These are phyloP conservation scores for Adansonia grandidieri DNA, from an alignment of 441 rosid species.

Conservation along the genomic window DNA sequence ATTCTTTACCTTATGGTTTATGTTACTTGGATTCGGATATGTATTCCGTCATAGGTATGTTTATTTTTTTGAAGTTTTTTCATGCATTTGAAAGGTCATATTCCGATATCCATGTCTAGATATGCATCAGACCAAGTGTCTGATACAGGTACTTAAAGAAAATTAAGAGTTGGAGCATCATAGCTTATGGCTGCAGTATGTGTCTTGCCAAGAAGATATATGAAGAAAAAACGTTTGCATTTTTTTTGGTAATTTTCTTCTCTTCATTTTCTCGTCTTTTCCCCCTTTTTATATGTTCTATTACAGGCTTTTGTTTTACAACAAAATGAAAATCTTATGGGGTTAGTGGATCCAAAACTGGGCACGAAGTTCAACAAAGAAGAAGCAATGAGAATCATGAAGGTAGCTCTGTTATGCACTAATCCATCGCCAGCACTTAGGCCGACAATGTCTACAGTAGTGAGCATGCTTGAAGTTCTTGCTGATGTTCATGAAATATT, in stretches of 20 bases:
- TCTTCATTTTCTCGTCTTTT: background rate
- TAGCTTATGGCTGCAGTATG: too few species aligned
- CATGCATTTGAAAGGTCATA: too few species aligned
- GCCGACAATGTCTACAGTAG: conserved; percentile 70
- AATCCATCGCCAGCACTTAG: conserved; percentile 48
- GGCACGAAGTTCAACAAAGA: conserved; percentile 50
- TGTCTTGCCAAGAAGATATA: too few species aligned
- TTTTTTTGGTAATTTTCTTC: background rate
- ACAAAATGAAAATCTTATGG: conserved; percentile 50
- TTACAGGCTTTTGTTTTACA: conserved; percentile 54
- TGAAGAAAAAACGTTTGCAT: too few species aligned
- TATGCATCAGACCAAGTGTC: too few species aligned
- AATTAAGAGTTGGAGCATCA: too few species aligned
- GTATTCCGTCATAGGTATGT: too few species aligned
- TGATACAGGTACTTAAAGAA: too few species aligned
- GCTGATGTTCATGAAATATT: conserved; percentile 37
- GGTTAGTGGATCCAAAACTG: conserved; percentile 58
- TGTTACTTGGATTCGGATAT: too few species aligned
- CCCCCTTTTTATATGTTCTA: background rate
- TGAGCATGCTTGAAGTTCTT: conserved; percentile 74
- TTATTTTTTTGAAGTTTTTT: too few species aligned
- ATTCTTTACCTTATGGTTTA: too few species aligned
- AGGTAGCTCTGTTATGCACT: conserved; percentile 61
- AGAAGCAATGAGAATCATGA: conserved; percentile 56
- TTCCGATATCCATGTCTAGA: too few species aligned